These are phyloP conservation scores for Vigna unguiculata DNA, from an alignment of 306 rosid genomes.

Conservation along the genomic window DNA sequence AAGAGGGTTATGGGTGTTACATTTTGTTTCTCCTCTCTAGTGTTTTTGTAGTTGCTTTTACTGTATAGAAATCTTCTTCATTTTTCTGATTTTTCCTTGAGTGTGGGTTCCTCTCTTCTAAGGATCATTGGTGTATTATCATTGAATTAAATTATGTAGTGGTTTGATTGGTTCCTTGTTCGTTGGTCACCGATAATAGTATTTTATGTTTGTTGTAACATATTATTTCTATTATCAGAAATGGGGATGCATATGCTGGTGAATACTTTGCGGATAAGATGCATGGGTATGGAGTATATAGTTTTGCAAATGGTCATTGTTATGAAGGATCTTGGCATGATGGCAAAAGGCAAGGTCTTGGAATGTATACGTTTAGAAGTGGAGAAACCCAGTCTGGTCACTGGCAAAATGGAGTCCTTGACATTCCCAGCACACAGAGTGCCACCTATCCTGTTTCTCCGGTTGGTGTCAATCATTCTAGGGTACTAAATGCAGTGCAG, in stretches of 20 bases:
- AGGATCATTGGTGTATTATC: slow-evolving; percentile 12
- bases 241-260: slow-evolving; percentile 92
- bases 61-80: too few species aligned
- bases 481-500: slow-evolving; percentile 97
- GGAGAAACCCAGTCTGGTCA: slow-evolving; percentile 98
- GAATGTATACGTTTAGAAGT: slow-evolving; percentile 94
- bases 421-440: slow-evolving; percentile 87
- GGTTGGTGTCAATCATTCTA: slow-evolving; percentile 92
- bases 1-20: too few species aligned
- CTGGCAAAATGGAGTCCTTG: slow-evolving; percentile 95
- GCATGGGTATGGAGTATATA: slow-evolving; percentile 96
- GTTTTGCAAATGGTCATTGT: slow-evolving; percentile 87
- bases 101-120: slow-evolving; percentile 19
- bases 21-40: too few species aligned
- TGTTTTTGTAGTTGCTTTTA: too few species aligned
- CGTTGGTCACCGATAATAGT: background rate
- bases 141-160: slow-evolving; percentile 9
- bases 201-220: slow-evolving; percentile 3
- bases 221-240: slow-evolving; percentile 56
- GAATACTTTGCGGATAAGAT: slow-evolving; percentile 96
- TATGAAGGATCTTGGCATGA: slow-evolving; percentile 99
- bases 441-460: slow-evolving; percentile 78
- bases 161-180: slow-evolving; percentile 1
- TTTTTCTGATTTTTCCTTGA: slow-evolving; percentile 25
- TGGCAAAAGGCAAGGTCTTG: slow-evolving; percentile 98